phyloP scores from a whole-genome alignment of 352 stramenopile species.

The Phytophthora europaea region DNA sequence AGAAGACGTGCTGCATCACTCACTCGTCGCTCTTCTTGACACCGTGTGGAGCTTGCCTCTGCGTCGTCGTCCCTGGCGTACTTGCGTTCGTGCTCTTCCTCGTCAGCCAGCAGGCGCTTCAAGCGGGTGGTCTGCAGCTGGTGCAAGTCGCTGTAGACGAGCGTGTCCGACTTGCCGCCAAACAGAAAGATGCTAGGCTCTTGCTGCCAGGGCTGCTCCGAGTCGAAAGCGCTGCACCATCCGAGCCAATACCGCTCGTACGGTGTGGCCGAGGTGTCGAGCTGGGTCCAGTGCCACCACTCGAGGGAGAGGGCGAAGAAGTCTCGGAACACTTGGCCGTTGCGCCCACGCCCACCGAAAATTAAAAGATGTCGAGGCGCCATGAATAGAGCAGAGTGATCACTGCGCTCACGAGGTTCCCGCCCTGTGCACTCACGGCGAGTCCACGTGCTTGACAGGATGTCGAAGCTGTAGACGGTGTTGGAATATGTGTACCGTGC shows the following conservation, averaged over 20 bases:
- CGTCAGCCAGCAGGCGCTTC: slow-evolving; percentile 26
- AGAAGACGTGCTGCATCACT: slow-evolving; percentile 19
- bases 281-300: slow-evolving; percentile 59
- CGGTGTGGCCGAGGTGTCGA: slow-evolving; percentile 38
- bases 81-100: slow-evolving; percentile 16
- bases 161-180: slow-evolving; percentile 68
- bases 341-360: slow-evolving; percentile 64
- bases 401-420: slow-evolving; percentile 55
- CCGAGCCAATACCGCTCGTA: slow-evolving; percentile 60
- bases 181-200: slow-evolving; percentile 63
- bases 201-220: slow-evolving; percentile 33
- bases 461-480: slow-evolving; percentile 62
- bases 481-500: slow-evolving; percentile 72
- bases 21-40: slow-evolving; percentile 7
- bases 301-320: slow-evolving; percentile 56
- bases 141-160: slow-evolving; percentile 63
- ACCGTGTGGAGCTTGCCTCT: neutral
- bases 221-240: slow-evolving; percentile 43
- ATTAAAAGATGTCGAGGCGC: slow-evolving; percentile 56
- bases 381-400: slow-evolving; percentile 69
- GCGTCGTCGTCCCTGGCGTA: neutral
- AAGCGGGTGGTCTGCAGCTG: slow-evolving; percentile 36
- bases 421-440: slow-evolving; percentile 50
- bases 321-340: slow-evolving; percentile 64
- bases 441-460: slow-evolving; percentile 44